Conservation (phyloP, 768 basidiomycete species). For the Multifurca ochricompacta region DNA sequence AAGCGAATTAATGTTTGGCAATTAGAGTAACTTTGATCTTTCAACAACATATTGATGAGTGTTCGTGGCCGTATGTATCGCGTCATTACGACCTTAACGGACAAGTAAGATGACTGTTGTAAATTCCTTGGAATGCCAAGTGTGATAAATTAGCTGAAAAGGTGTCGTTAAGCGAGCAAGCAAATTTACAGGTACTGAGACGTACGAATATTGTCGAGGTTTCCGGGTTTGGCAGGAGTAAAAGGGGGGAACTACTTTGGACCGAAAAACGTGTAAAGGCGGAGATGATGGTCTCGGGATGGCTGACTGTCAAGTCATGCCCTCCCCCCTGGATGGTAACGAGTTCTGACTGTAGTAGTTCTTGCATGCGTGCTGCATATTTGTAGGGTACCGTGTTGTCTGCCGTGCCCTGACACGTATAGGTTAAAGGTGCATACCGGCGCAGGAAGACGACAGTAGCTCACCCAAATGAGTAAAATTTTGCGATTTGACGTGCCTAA, state of each 20-base stretch:
- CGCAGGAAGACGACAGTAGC: slow-evolving; percentile 20
- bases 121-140: not conserved
- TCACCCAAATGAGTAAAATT: slow-evolving; percentile 59
- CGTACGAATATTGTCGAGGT: slow-evolving; percentile 6
- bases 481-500: slow-evolving; percentile 40
- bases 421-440: not conserved
- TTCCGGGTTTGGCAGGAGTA: not conserved
- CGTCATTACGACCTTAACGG: not conserved
- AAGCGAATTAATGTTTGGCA: not conserved
- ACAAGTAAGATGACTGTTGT: slow-evolving; percentile 3
- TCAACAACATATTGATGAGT: not conserved
- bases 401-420: slow-evolving; percentile 41
- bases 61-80: not conserved
- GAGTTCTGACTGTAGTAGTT: slow-evolving; percentile 38
- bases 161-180: not conserved
- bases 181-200: not conserved
- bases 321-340: slow-evolving; percentile 43
- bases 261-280: slow-evolving; percentile 16
- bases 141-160: slow-evolving; percentile 11
- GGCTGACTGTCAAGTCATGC: slow-evolving; percentile 35
- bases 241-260: not conserved
- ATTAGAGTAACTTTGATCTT: slow-evolving; percentile 6
- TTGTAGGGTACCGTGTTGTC: slow-evolving; percentile 50
- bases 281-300: slow-evolving; percentile 18
- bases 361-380: slow-evolving; percentile 42